A percentile compares a stretch with the other conserved stretches of the same genome.
Conservation (phyloP, 305 asterid species). For the Plantago lanceolata region DNA sequence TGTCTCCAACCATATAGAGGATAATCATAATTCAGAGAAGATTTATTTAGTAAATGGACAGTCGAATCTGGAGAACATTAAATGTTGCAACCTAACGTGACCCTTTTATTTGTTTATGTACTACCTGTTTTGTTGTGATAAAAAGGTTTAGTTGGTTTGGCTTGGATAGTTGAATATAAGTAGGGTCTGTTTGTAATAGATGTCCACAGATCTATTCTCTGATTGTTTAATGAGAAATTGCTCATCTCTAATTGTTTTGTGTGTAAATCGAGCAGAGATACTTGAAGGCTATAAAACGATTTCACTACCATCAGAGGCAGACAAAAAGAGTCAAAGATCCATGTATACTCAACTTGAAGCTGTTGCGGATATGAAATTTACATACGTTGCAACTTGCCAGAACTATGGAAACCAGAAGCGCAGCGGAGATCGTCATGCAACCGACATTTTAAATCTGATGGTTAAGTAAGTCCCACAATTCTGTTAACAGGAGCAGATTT, state of each 20-base stretch:
- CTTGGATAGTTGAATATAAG: too few relatives aligned
- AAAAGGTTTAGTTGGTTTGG: too few relatives aligned
- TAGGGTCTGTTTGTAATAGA: too few relatives aligned
- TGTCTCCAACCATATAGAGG: too few relatives aligned
- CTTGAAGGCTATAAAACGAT: slow-evolving; percentile 88
- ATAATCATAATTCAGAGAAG: too few relatives aligned
- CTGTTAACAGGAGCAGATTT: background rate
- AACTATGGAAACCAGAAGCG: slow-evolving; percentile 80
- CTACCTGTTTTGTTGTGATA: too few relatives aligned
- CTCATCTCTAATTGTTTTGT: slow-evolving; percentile 5
- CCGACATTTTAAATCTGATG: slow-evolving; percentile 61
- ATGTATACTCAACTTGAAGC: slow-evolving; percentile 85
- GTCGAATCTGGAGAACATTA: too few relatives aligned
- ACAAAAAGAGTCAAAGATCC: slow-evolving; percentile 70
- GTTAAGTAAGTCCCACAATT: slow-evolving; percentile 35
- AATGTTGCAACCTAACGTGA: too few relatives aligned
- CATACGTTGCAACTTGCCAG: slow-evolving; percentile 83
- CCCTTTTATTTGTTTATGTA: too few relatives aligned
- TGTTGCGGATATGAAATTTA: slow-evolving; percentile 89
- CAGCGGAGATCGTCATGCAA: slow-evolving; percentile 80
- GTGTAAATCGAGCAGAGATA: slow-evolving; percentile 42
- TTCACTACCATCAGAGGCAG: slow-evolving; percentile 45
- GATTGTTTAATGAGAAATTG: background rate
- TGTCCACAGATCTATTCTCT: too few relatives aligned
- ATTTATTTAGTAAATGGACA: too few relatives aligned